phyloP scores from a whole-genome alignment of 495 filamentous ascomycete species.

The Xylaria bambusicola region DNA sequence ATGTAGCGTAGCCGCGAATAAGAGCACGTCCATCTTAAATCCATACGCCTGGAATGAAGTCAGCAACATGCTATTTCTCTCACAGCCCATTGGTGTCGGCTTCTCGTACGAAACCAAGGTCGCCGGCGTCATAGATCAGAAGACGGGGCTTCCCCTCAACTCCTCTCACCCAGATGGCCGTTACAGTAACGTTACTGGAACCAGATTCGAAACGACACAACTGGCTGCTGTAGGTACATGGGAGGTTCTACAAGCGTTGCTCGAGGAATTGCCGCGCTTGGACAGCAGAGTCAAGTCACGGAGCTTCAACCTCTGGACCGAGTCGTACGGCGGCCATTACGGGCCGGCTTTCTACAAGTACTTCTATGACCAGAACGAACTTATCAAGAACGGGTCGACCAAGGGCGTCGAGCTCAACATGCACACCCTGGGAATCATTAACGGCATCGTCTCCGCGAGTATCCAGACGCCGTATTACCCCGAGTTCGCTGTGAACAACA shows the following conservation, averaged over 20 bases:
- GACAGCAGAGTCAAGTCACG: constrained; percentile 42
- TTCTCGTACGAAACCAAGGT: constrained; percentile 55
- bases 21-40: constrained; percentile 53
- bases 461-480: constrained; percentile 68
- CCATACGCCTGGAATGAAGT: constrained; percentile 65
- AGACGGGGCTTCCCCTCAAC: constrained; percentile 26
- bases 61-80: constrained; percentile 67
- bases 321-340: constrained; percentile 58
- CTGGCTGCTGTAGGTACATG: constrained; percentile 48
- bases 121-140: constrained; percentile 26
- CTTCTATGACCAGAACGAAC: constrained; percentile 57
- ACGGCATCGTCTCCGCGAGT: constrained; percentile 70
- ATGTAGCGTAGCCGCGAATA: constrained; percentile 55
- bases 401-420: constrained; percentile 55
- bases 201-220: constrained; percentile 45
- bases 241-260: constrained; percentile 49
- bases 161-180: constrained; percentile 30
- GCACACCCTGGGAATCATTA: constrained; percentile 59
- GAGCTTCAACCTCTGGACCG: constrained; percentile 59
- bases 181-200: constrained; percentile 33
- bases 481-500: constrained; percentile 69
- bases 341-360: constrained; percentile 57
- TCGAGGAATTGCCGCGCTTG: constrained; percentile 35
- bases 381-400: constrained; percentile 45
- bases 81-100: constrained; percentile 62